These are phyloP conservation scores for Debaryomyces subglobosus DNA, from an alignment of 1,139 yeast species.

Conservation along the genomic window DNA sequence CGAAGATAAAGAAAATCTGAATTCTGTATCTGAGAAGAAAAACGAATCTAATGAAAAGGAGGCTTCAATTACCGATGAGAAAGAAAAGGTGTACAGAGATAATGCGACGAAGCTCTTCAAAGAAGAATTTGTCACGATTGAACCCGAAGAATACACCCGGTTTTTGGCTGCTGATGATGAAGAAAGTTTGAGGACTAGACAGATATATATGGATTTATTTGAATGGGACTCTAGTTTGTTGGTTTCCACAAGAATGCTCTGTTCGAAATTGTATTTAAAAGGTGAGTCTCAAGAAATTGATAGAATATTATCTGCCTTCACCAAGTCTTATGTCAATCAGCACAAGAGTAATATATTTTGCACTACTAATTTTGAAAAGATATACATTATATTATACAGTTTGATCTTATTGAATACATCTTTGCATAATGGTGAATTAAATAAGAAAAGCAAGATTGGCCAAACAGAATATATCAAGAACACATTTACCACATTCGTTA, in stretches of 20 bases:
- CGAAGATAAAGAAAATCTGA: neutral
- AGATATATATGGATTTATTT: slow-evolving; percentile 51
- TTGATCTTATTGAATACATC: slow-evolving; percentile 74
- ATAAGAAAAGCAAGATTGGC: slow-evolving; percentile 43
- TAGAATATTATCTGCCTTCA: slow-evolving; percentile 67
- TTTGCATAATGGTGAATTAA: slow-evolving; percentile 55
- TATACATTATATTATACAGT: slow-evolving; percentile 75
- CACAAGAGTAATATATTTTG: slow-evolving; percentile 53
- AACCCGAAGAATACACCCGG: slow-evolving; percentile 52
- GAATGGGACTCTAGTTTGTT: slow-evolving; percentile 55
- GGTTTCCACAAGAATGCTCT: slow-evolving; percentile 59
- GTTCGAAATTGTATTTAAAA: slow-evolving; percentile 67
- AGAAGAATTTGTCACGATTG: slow-evolving; percentile 47
- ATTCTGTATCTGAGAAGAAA: neutral
- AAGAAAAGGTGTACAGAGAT: slow-evolving; percentile 24
- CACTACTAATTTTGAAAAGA: slow-evolving; percentile 58
- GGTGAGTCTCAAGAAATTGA: slow-evolving; percentile 89
- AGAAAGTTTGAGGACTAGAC: slow-evolving; percentile 45
- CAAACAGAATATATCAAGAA: slow-evolving; percentile 58
- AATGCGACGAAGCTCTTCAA: slow-evolving; percentile 42
- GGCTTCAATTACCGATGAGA: neutral
- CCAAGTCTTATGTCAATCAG: slow-evolving; percentile 65
- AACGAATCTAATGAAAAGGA: neutral
- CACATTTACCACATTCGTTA: slow-evolving; percentile 51
- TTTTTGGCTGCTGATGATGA: slow-evolving; percentile 46